Evolutionary conservation across 768 basidiomycete genomes (phyloP), one percentile per base, ranked within the genome.

Genomic region (Lentinula edodes): DNA sequence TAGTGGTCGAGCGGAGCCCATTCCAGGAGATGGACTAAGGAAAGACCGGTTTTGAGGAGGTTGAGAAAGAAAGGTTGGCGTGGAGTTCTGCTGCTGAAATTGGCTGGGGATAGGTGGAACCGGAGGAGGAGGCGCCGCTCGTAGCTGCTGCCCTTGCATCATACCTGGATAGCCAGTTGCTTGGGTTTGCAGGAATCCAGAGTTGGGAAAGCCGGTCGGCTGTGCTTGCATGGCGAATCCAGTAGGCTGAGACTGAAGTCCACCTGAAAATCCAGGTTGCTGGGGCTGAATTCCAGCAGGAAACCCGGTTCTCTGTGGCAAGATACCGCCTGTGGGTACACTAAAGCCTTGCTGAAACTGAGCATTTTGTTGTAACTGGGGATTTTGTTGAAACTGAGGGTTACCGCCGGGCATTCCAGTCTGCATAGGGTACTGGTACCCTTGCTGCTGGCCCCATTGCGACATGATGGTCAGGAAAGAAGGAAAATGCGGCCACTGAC

Each of bases 351-450:
- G 45, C 38, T 50, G 50, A 20, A 56, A 55, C 42, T 58, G 61
- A 52, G 45, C 58, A 62, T 38, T 66, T 64, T 54, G 65, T 64
- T 64, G 52, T 62, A 74, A 61, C 55, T 62, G 64, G 10, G 66
- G 64, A 51, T 61, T 63, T 39, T 64, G 64, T 38, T 80, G 80
- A 61, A 73, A 74, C 63, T 77, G 77, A 20, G 70, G 74, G 62
- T 77, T 78, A 60, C 66, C 65, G 56, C 68, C 69, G 62, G 76
- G 81, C 72, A 82, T 87, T 13, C 88, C 90, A 2, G 90, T 89
- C 65, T 89, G 89, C 71, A 87, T 76, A 36, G 90, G 86, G 69
- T 89, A 87, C 74, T 91, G 89, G 68, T 78, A 87, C 39, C 85
- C 84, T 23, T 80, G 82, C 72, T 86, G 88, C 57, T 79, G 80